Percentiles rank a stretch among this genome's conserved stretches.
phyloP scores from a whole-genome alignment of 176 grass and related monocot genomes.

The Aechmea fasciata region DNA sequence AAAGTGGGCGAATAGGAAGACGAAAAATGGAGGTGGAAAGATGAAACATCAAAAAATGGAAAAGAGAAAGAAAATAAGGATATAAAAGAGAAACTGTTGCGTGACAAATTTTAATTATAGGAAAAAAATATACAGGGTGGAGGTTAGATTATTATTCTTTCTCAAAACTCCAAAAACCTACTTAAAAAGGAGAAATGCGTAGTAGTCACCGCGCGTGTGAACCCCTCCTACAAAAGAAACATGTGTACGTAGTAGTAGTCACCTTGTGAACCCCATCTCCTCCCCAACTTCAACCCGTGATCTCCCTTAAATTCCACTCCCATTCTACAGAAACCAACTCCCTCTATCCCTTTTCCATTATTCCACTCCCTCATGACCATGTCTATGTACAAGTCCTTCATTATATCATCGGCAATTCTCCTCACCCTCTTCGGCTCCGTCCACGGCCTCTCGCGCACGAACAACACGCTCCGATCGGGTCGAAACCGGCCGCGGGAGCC shows the following conservation, averaged over 20 bases:
- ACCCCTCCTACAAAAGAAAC: not conserved
- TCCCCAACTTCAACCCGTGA: slow-evolving; percentile 23
- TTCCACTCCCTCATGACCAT: slow-evolving; percentile 13
- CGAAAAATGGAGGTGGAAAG: too few species aligned
- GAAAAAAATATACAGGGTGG: too few species aligned
- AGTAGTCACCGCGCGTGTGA: not conserved
- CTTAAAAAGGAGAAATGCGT: not conserved
- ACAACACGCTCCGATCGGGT: slow-evolving; percentile 41
- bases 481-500: slow-evolving; percentile 19
- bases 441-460: slow-evolving; percentile 34
- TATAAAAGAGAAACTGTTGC: too few species aligned
- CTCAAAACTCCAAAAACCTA: too few species aligned
- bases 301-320: slow-evolving; percentile 13
- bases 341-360: not conserved
- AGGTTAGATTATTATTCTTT: too few species aligned
- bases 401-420: slow-evolving; percentile 10
- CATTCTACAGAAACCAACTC: not conserved
- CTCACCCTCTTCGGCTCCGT: slow-evolving; percentile 1
- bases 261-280: too few species aligned
- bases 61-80: too few species aligned
- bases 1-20: too few species aligned
- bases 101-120: too few species aligned
- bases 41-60: too few species aligned
- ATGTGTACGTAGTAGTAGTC: not conserved
- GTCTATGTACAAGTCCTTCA: slow-evolving; percentile 13